Evolutionary conservation across 164 flowering plant genomes (phyloP), one percentile per base, ranked within the genome.

Genomic region (Tetracentron sinense): DNA sequence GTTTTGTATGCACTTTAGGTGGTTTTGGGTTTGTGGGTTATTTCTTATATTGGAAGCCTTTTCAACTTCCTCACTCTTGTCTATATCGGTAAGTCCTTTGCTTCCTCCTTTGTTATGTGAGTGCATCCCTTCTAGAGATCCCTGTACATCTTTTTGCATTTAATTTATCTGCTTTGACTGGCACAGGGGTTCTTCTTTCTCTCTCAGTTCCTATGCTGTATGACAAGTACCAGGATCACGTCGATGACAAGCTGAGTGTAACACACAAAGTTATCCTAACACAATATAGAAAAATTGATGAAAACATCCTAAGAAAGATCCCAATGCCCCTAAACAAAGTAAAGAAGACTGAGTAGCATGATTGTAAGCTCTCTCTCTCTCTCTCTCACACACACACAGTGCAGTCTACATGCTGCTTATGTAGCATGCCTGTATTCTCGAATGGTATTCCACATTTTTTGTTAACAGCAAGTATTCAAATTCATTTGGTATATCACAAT

Each of bases 11-110:
- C 27, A 47, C 20, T 25, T 64, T 77, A 93, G 98, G 94, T 89
- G 70, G 80, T 75, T 50, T 28, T 71, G 38, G 64, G 62, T 44
- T 71, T 90, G 75, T 87, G 89, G 88, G 4, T 82, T 15, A 65
- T 79, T 56, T 87, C 97, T 17, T 85, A 61, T 55, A 54, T 93
- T 61, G 97, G 98, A 14, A 78, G 90, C 75, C 54, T 93, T 60
- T 82, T 78, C 74, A 85, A 75, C 77, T 88, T 93, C 67, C 77
- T 93, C 44, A 87, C 97, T 51, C 71, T 93, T 26, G 66, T 81
- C 54, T 90, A 84, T 67, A 73, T 87, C 51, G 91, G 98, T 93
- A 69, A 83, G 89, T 72, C 58, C 50, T 65, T 20, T 63, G 19
- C 16, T 28, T 6, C 51, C 28, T 16, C 15, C 8, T 5, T 2